phyloP scores from a whole-genome alignment of 139 green algal genomes.

The Trebouxia sp. region DNA sequence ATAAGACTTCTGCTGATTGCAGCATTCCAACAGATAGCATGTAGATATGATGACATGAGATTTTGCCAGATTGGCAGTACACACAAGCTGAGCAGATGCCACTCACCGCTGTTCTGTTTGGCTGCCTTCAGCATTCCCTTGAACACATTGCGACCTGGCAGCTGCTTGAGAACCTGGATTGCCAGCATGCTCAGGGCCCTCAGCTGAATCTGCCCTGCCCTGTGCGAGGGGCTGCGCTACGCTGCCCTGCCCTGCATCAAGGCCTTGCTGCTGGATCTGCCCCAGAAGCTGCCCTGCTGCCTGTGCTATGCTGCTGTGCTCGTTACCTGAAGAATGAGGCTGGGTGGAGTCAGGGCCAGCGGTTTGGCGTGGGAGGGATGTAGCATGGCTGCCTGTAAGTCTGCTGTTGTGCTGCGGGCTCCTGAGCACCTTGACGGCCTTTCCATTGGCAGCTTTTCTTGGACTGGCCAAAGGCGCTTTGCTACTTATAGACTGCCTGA shows the following conservation, averaged over 20 bases:
- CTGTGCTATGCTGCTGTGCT: background rate
- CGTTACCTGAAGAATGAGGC: background rate
- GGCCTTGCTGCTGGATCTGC: background rate
- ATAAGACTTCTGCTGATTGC: background rate
- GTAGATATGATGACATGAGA: background rate
- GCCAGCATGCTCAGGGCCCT: background rate
- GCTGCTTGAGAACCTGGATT: constrained; percentile 22
- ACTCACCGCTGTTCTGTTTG: background rate
- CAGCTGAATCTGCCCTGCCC: background rate
- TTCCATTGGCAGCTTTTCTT: too few species aligned
- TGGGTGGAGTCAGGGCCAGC: background rate
- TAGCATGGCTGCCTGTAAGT: background rate
- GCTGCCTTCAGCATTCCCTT: too few species aligned
- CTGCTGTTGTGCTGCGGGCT: constrained; percentile 18
- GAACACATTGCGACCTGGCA: too few species aligned
- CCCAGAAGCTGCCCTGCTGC: background rate
- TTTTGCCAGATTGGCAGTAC: background rate
- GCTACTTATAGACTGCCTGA: too few species aligned
- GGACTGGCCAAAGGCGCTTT: too few species aligned
- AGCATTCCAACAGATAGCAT: background rate
- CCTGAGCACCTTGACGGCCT: background rate
- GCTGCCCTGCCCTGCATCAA: background rate
- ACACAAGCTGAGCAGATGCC: background rate
- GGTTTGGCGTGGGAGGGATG: too few species aligned
- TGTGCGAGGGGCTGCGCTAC: background rate